These are phyloP conservation scores for Chlorokybus atmophyticus DNA, from an alignment of 139 green algal species.

Conservation along the genomic window DNA sequence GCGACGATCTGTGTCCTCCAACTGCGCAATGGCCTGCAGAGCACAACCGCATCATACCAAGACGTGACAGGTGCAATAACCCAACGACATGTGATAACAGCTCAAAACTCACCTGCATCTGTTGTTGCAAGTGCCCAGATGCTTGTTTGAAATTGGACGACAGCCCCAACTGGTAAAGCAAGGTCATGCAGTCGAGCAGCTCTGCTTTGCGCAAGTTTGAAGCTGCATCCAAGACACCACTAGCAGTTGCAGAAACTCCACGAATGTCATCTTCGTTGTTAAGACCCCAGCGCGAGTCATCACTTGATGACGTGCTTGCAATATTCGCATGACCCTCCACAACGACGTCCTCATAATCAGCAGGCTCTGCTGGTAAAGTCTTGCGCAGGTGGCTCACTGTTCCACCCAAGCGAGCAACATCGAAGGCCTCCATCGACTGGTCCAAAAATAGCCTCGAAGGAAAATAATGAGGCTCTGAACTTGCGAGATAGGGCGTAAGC, in stretches of 20 bases:
- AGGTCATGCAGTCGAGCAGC: constrained; percentile 47
- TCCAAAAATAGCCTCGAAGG: not conserved
- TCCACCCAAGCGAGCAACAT: constrained; percentile 48
- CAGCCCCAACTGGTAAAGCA: constrained; percentile 59
- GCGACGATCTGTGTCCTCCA: constrained; percentile 24
- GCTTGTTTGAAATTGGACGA: constrained; percentile 31
- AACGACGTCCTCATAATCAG: not conserved
- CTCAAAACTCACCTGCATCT: no score
- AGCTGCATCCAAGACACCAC: no score
- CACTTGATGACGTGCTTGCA: no score
- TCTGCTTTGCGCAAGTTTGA: no score
- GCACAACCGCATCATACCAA: no score
- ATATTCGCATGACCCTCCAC: not conserved
- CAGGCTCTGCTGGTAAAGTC: not conserved
- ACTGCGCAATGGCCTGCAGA: constrained; percentile 21
- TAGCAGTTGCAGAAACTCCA: constrained; percentile 14
- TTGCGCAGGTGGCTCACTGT: constrained; percentile 46
- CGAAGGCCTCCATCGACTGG: constrained; percentile 5
- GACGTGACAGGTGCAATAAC: no score
- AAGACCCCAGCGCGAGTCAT: no score
- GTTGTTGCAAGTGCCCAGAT: not conserved
- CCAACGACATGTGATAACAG: no score
- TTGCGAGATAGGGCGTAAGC: constrained; percentile 16
- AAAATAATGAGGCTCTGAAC: not conserved
- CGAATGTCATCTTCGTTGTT: no score